phyloP scores from a whole-genome alignment of 176 grass and related monocot genomes.

The Dactylis glomerata region DNA sequence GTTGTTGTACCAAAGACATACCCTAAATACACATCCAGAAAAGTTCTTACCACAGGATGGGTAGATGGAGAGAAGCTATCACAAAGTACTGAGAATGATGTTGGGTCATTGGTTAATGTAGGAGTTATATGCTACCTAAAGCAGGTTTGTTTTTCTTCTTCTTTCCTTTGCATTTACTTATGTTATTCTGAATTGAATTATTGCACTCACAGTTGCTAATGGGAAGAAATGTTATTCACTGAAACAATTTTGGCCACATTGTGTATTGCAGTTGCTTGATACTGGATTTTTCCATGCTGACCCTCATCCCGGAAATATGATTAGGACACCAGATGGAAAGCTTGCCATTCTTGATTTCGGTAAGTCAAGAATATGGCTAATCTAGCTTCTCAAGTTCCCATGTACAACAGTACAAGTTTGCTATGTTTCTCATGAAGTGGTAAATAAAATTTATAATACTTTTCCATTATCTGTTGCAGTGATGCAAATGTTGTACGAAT shows the following conservation, averaged over 20 bases:
- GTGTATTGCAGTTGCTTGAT: slow-evolving; percentile 73
- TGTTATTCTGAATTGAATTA: not conserved
- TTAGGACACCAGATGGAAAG: slow-evolving; percentile 93
- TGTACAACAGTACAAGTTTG: not conserved
- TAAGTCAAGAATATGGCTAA: slow-evolving; percentile 36
- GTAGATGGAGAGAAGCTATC: slow-evolving; percentile 92
- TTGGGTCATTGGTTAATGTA: slow-evolving; percentile 87
- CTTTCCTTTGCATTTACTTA: not conserved
- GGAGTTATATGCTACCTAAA: slow-evolving; percentile 99
- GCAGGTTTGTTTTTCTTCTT: slow-evolving; percentile 48
- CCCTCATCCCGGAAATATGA: slow-evolving; percentile 99
- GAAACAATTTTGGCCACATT: not conserved
- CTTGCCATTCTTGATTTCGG: slow-evolving; percentile 99
- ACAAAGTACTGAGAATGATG: slow-evolving; percentile 88
- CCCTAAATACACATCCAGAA: slow-evolving; percentile 86
- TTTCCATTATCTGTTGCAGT: not conserved
- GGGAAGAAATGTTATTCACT: not conserved
- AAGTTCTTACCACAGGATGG: slow-evolving; percentile 91
- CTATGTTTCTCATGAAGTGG: slow-evolving; percentile 1
- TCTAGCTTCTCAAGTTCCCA: not conserved
- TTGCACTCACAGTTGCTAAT: not conserved
- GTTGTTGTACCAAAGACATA: slow-evolving; percentile 93
- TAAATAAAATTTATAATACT: not conserved
- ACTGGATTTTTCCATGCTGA: slow-evolving; percentile 98
- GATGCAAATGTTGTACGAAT: not conserved